Evolutionary conservation across 148 eudicot genomes (phyloP).

Genomic region (Talinum fruticosum): DNA sequence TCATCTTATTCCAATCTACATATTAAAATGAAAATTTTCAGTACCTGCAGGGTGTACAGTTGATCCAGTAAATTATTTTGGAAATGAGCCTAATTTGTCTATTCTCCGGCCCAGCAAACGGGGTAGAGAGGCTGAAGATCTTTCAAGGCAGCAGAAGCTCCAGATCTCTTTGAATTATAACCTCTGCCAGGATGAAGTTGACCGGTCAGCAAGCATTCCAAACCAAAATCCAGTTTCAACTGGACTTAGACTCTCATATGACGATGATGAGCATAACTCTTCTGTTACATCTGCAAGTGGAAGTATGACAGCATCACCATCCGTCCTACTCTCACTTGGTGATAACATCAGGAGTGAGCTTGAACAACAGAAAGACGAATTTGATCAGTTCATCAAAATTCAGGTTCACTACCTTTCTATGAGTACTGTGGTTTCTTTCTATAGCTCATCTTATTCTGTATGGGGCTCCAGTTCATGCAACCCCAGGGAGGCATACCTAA

Average conservation of each 20-base stretch:
- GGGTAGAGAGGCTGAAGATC: slow-evolving; percentile 50
- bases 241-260: slow-evolving; percentile 85
- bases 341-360: slow-evolving; percentile 64
- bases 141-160: slow-evolving; percentile 67
- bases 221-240: slow-evolving; percentile 78
- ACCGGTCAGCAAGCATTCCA: slow-evolving; percentile 51
- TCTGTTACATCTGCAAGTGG: slow-evolving; percentile 90
- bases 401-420: slow-evolving; percentile 50
- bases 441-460: background rate
- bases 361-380: slow-evolving; percentile 77
- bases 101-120: slow-evolving; percentile 55
- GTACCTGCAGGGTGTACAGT: slow-evolving; percentile 58
- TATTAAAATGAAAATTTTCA: slow-evolving; percentile 19
- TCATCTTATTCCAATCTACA: background rate
- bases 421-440: background rate
- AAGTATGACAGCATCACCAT: slow-evolving; percentile 59
- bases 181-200: slow-evolving; percentile 52
- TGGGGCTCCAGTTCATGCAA: too few species aligned
- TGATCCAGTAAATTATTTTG: slow-evolving; percentile 73
- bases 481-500: background rate
- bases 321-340: slow-evolving; percentile 54
- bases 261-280: slow-evolving; percentile 90
- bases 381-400: slow-evolving; percentile 61
- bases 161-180: slow-evolving; percentile 64
- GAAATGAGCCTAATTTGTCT: slow-evolving; percentile 51